Evolutionary conservation across 108 stramenopile genomes (phyloP), one percentile per base, ranked within the genome.

Genomic region (Pseudonitzschia delicatissima): DNA sequence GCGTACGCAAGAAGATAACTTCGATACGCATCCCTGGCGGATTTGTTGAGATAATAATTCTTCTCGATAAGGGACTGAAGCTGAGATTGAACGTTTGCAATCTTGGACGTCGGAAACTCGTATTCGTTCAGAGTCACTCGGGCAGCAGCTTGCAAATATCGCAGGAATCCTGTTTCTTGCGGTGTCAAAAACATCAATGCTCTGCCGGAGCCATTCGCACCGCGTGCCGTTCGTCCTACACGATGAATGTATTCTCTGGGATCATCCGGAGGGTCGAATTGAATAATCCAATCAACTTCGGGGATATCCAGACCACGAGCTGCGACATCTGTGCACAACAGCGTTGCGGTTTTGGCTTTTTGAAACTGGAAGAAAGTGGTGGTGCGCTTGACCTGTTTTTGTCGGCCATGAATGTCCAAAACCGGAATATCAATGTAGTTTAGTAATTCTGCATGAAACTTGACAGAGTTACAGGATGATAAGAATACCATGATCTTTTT

Each of bases 401-500:
- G 97, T 42, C 95, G 82, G 25, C 98, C 98, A 79, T 99, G 98
- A 67, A 99, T 99, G 60, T 98, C 97, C 94, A 98, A 87, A 17
- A 97, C 91, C 6, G 96, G 96, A 33, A 99, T 77, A 68, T 99
- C 97, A 66, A 99, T 96, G 75, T 98, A 98, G 77, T 98, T 98
- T 18, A 99, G 82, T 29, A 99, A 88, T 72, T 98, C 97, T 6
- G 94, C 74, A 73, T 99, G 98, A 73, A 95, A 99, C 72, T 98
- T 98, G 67, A 99, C 98, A n/a, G 92, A 92, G 78, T 98, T 98
- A 77, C 98, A 99, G 7, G 96, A 95, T 20, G 96, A 96, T 63
- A 98, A 97, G 78, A 99, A 99, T 5, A 99, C 97, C 96, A 98
- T 98, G 73, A 99, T 88, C 80, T 99, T 99, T 69, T 96, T 93